Evolutionary conservation across 1,139 yeast species (phyloP).

Genomic region (Candida dubliniensis): DNA sequence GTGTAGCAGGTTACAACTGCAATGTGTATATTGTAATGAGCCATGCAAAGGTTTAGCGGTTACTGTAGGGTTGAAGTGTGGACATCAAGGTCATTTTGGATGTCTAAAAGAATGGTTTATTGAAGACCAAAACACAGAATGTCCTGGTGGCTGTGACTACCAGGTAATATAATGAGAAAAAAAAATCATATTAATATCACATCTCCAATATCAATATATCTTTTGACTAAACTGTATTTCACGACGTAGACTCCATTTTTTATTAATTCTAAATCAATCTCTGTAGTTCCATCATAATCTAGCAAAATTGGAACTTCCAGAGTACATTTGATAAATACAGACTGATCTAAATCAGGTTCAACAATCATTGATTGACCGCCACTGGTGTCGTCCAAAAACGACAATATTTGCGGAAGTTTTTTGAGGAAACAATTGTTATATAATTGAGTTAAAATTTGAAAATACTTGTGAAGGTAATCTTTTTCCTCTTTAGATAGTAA

Average conservation of each 20-base stretch:
- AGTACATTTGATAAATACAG: slow-evolving; percentile 70
- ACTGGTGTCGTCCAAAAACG: slow-evolving; percentile 71
- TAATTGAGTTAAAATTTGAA: slow-evolving; percentile 60
- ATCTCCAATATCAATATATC: slow-evolving; percentile 42
- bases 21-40: slow-evolving; percentile 78
- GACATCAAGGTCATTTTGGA: slow-evolving; percentile 83
- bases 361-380: slow-evolving; percentile 81
- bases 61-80: slow-evolving; percentile 68
- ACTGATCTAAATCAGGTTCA: slow-evolving; percentile 69
- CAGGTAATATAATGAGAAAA: not conserved
- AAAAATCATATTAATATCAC: slow-evolving; percentile 32
- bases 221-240: slow-evolving; percentile 57
- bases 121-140: slow-evolving; percentile 60
- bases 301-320: slow-evolving; percentile 28
- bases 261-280: slow-evolving; percentile 61
- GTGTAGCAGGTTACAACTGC: slow-evolving; percentile 60
- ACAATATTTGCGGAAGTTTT: slow-evolving; percentile 66
- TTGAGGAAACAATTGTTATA: slow-evolving; percentile 68
- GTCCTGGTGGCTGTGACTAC: slow-evolving; percentile 75
- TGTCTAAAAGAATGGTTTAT: slow-evolving; percentile 82
- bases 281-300: slow-evolving; percentile 13
- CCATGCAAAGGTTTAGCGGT: slow-evolving; percentile 75
- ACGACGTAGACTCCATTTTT: slow-evolving; percentile 75
- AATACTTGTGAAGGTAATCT: slow-evolving; percentile 62
- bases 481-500: slow-evolving; percentile 60